phyloP scores from a whole-genome alignment of 1,284 basidiomycete genomes.

The Sporisorium sorghi region DNA sequence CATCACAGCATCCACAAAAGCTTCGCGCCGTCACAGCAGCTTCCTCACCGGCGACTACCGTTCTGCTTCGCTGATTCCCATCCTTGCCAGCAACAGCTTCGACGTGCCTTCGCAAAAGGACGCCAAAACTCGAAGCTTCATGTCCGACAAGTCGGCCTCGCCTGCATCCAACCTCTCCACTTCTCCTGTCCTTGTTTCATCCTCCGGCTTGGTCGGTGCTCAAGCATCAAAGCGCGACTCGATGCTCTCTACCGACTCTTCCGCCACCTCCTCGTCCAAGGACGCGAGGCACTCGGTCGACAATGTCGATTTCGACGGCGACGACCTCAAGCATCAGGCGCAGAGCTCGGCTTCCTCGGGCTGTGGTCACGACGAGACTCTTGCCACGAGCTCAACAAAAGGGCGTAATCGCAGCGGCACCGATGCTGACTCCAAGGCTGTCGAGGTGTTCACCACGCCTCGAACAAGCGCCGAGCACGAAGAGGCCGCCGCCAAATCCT shows the following conservation, averaged over 20 bases:
- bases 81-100: slow-evolving; percentile 41
- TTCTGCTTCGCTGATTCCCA: slow-evolving; percentile 27
- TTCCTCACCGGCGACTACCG: slow-evolving; percentile 37
- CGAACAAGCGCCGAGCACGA: slow-evolving; percentile 35
- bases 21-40: slow-evolving; percentile 49
- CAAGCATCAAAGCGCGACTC: slow-evolving; percentile 27
- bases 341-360: slow-evolving; percentile 42
- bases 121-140: slow-evolving; percentile 17
- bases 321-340: slow-evolving; percentile 23
- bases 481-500: background rate
- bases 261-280: slow-evolving; percentile 38
- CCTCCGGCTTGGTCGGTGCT: background rate
- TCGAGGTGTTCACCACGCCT: slow-evolving; percentile 31
- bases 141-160: background rate
- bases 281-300: slow-evolving; percentile 25
- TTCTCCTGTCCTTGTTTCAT: slow-evolving; percentile 4
- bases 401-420: background rate
- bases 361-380: slow-evolving; percentile 23
- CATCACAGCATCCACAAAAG: slow-evolving; percentile 9
- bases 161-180: slow-evolving; percentile 1
- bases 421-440: background rate
- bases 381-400: background rate
- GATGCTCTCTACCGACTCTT: slow-evolving; percentile 45
- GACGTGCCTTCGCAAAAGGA: background rate
- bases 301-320: slow-evolving; percentile 42